phyloP scores from a whole-genome alignment of 129 eudicot species.

The Silybum marianum region DNA sequence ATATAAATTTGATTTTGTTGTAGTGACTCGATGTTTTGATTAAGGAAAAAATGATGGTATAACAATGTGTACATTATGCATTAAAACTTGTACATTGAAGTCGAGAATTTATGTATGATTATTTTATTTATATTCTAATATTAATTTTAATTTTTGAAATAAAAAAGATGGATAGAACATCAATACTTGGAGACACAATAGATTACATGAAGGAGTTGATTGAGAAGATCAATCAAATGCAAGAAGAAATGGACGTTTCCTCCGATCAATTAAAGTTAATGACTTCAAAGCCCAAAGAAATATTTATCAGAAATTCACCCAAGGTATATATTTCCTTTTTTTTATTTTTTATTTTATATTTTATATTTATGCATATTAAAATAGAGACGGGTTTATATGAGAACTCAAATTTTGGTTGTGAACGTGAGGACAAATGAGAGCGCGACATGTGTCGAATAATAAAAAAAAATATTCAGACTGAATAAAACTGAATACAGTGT shows the following conservation, averaged over 20 bases:
- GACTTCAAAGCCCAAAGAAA: constrained; percentile 56
- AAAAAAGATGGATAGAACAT: constrained; percentile 85
- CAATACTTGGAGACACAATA: constrained; percentile 89
- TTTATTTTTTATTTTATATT: background rate
- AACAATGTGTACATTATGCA: background rate
- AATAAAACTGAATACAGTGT: too few relatives aligned
- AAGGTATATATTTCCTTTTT: constrained; percentile 48
- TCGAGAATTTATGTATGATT: background rate
- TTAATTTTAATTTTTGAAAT: background rate
- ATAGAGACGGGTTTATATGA: too few relatives aligned
- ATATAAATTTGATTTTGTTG: background rate
- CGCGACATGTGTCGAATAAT: too few relatives aligned
- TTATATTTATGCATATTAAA: background rate
- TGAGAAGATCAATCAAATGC: constrained; percentile 54
- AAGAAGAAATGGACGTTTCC: constrained; percentile 42
- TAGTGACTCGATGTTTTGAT: background rate
- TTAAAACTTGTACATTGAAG: background rate
- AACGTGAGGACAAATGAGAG: too few relatives aligned
- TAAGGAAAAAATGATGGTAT: background rate
- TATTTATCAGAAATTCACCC: constrained; percentile 63
- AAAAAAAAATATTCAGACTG: too few relatives aligned
- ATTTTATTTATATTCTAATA: background rate
- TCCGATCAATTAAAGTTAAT: constrained; percentile 31
- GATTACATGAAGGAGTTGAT: constrained; percentile 88
- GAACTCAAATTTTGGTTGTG: too few relatives aligned